These are phyloP conservation scores for Fragaria nilgerrensis DNA, from an alignment of 306 rosid species.

Conservation along the genomic window DNA sequence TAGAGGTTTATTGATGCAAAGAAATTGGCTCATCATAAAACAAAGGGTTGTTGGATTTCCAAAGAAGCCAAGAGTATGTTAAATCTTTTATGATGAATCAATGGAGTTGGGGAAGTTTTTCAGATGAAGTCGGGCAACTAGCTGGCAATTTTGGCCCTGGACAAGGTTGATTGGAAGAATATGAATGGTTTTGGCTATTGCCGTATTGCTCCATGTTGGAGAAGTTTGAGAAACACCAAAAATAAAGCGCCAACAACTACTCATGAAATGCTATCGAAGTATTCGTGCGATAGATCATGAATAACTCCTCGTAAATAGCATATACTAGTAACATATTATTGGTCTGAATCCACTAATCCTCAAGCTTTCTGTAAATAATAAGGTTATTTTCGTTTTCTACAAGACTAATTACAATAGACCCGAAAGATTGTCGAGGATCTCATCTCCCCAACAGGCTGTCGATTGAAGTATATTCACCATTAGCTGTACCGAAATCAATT, in stretches of 20 bases:
- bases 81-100: neutral
- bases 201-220: neutral
- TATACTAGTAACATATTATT: neutral
- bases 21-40: neutral
- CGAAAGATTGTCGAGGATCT: conserved; percentile 7
- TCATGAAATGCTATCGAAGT: neutral
- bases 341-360: no score
- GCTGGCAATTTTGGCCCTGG: neutral
- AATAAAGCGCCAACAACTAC: neutral
- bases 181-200: neutral
- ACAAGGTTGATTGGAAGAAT: neutral
- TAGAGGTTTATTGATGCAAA: neutral
- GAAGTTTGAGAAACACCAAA: neutral
- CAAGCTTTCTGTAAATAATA: conserved; percentile 10
- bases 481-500: conserved; percentile 1
- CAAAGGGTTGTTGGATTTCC: no score
- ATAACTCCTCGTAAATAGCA: neutral
- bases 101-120: neutral
- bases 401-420: conserved; percentile 6
- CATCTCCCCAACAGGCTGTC: conserved; percentile 14
- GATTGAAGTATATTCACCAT: conserved; percentile 7
- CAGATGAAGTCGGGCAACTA: neutral
- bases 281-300: no score
- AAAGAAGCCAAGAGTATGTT: no score
- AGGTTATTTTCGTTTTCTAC: conserved; percentile 13